Evolutionary conservation across 495 filamentous ascomycete genomes (phyloP), one percentile per base, ranked within the genome.

Genomic region (Xylaria intraflava): DNA sequence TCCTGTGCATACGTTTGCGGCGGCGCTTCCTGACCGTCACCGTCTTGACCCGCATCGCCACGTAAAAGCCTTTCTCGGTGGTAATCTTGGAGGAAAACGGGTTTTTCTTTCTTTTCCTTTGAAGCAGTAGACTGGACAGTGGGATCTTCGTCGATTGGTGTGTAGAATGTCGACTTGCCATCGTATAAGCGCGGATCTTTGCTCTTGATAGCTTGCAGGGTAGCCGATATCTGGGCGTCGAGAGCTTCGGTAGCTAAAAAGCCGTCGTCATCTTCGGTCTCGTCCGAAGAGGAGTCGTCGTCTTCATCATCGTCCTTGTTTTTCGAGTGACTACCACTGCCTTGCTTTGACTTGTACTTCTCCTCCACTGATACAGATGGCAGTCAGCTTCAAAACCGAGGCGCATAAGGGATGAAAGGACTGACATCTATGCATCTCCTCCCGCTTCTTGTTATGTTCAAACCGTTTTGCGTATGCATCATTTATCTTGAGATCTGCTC

Each of bases 371-470:
- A 22, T 33, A 4, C n/a, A 6, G 35, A 38, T n/a, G 1, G 17
- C 16, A 39, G n/a, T 52, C 44, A 55, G 60, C 49, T 51, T 26
- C 9, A 22, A 31, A 35, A 22, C 9, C 45, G 23, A 12, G 44
- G 36, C 14, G 49, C 39, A 16, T 17, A 1, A 31, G 16, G 16
- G 2, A 33, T 3, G 8, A 36, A 22, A 16, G n/a, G 9, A 77
- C 83, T 73, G 72, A 92, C 90, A 69, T 64, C 83, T 78, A n/a
- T 87, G 81, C 49, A 85, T 74, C 65, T 98, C 93, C 69, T 93
- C 90, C 24, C 93, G 82, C 72, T 92, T 93, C 75, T 96, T 95
- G 72, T 98, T 98, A 66, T 96, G 77, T 67, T 97, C 91, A 61
- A 96, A 97, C 33, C 89, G 76, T 59, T 81, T 81, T 49, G 93